A percentile compares a stretch with the other conserved stretches of the same genome.
Conservation (phyloP, 1,284 basidiomycete genomes). For the Lentinus polychrous region DNA sequence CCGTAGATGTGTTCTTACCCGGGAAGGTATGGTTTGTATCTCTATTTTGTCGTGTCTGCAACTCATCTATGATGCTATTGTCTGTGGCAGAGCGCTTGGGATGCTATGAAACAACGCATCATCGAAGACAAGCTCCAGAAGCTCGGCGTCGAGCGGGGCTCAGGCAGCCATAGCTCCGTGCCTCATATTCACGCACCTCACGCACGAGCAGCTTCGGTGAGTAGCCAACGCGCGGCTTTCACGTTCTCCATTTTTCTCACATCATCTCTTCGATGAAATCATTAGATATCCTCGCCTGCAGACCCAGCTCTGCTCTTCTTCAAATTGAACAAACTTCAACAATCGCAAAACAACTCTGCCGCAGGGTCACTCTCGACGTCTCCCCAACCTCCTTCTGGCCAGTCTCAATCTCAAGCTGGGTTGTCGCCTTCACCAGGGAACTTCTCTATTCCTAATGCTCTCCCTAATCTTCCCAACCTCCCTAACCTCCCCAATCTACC, state of each 20-base stretch:
- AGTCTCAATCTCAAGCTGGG: conserved; percentile 45
- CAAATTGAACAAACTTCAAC: conserved; percentile 76
- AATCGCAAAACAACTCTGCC: conserved; percentile 52
- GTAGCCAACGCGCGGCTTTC: conserved; percentile 24
- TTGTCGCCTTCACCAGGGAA: conserved; percentile 47
- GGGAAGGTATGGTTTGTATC: conserved; percentile 49
- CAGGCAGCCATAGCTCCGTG: conserved; percentile 35
- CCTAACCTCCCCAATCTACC: conserved; percentile 24
- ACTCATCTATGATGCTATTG: neutral
- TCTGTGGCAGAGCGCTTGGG: conserved; percentile 55
- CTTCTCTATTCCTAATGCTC: neutral
- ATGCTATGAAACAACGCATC: conserved; percentile 54
- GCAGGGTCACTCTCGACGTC: conserved; percentile 52
- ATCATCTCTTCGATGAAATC: too few species aligned
- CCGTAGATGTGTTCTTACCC: conserved; percentile 76
- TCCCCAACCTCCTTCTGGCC: conserved; percentile 48
- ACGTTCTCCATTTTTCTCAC: conserved; percentile 1
- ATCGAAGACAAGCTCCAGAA: conserved; percentile 77
- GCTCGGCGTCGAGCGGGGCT: conserved; percentile 67
- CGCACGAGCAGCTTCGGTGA: conserved; percentile 70
- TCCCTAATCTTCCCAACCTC: conserved; percentile 6
- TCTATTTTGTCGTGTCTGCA: neutral
- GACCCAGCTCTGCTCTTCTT: conserved; percentile 73
- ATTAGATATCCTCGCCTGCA: conserved; percentile 83
- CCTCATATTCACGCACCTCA: conserved; percentile 65